Percentiles rank a stretch among this genome's conserved stretches.
Conservation (phyloP, 768 basidiomycete species). For the Phylloporus sp. region DNA sequence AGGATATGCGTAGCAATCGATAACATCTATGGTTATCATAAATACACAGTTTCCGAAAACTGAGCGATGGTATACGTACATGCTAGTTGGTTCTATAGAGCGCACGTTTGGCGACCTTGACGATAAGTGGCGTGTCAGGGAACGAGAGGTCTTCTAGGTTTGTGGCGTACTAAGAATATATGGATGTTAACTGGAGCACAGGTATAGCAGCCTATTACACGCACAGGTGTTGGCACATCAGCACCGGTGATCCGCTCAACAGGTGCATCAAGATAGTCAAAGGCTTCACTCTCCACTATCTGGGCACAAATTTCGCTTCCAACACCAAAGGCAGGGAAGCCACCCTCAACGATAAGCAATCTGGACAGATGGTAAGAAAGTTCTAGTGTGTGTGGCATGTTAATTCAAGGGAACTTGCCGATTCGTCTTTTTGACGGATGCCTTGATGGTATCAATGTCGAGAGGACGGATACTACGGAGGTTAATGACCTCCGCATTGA, state of each 20-base stretch:
- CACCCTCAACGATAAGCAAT: slow-evolving; percentile 93
- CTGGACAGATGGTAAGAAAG: slow-evolving; percentile 35
- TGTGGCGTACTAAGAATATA: slow-evolving; percentile 67
- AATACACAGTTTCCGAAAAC: slow-evolving; percentile 15
- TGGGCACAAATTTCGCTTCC: slow-evolving; percentile 98
- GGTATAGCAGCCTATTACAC: slow-evolving; percentile 28
- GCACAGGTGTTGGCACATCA: slow-evolving; percentile 92
- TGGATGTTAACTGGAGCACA: slow-evolving; percentile 9
- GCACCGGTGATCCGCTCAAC: slow-evolving; percentile 98
- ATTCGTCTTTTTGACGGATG: slow-evolving; percentile 98
- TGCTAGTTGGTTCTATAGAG: slow-evolving; percentile 82
- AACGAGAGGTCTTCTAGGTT: slow-evolving; percentile 88
- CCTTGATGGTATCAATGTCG: slow-evolving; percentile 96
- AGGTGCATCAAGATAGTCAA: slow-evolving; percentile 97
- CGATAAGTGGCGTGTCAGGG: slow-evolving; percentile 88
- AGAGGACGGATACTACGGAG: slow-evolving; percentile 92
- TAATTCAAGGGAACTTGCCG: slow-evolving; percentile 45
- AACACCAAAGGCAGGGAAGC: slow-evolving; percentile 98
- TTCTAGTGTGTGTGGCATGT: not conserved
- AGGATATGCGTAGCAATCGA: slow-evolving; percentile 6
- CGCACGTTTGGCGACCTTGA: slow-evolving; percentile 92
- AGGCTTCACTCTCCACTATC: slow-evolving; percentile 95
- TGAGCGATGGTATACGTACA: slow-evolving; percentile 9
- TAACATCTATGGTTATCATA: slow-evolving; percentile 19
- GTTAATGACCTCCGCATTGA: slow-evolving; percentile 98